phyloP scores from a whole-genome alignment of 345 rosid species.

The Hevea brasiliensis region DNA sequence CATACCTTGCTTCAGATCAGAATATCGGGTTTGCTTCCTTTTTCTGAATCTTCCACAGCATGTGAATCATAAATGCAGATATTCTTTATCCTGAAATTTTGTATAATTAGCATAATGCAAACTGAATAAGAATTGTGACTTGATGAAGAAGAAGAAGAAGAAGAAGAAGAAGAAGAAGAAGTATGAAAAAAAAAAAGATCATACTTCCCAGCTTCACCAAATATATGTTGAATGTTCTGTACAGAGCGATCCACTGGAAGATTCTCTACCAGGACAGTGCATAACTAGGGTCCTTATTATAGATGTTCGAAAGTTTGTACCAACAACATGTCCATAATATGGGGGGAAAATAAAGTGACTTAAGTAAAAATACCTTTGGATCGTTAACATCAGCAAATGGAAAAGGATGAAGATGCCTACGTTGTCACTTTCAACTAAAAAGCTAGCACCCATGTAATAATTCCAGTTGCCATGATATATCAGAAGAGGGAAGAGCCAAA shows the following conservation, averaged over 20 bases:
- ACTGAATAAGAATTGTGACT: conserved; percentile 14
- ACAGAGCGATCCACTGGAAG: conserved; percentile 84
- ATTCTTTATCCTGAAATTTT: conserved; percentile 53
- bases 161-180: conserved; percentile 10
- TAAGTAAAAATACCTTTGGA: conserved; percentile 59
- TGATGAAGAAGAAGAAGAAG: conserved; percentile 8
- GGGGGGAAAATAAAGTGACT: conserved; percentile 14
- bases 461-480: background rate
- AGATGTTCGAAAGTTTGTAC: conserved; percentile 16
- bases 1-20: conserved; percentile 63
- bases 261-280: conserved; percentile 90
- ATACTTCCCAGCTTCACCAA: conserved; percentile 81
- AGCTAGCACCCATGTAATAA: background rate
- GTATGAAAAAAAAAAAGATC: conserved; percentile 3
- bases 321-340: conserved; percentile 1
- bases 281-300: conserved; percentile 56
- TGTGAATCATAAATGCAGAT: conserved; percentile 58
- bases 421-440: conserved; percentile 13
- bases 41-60: conserved; percentile 56
- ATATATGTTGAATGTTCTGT: conserved; percentile 60
- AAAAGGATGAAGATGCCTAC: conserved; percentile 55
- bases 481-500: background rate
- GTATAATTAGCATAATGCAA: conserved; percentile 3
- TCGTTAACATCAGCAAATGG: conserved; percentile 62
- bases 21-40: conserved; percentile 50